Base-by-base conservation (phyloP, 805 yeast species). In the Candida takata region DNA sequence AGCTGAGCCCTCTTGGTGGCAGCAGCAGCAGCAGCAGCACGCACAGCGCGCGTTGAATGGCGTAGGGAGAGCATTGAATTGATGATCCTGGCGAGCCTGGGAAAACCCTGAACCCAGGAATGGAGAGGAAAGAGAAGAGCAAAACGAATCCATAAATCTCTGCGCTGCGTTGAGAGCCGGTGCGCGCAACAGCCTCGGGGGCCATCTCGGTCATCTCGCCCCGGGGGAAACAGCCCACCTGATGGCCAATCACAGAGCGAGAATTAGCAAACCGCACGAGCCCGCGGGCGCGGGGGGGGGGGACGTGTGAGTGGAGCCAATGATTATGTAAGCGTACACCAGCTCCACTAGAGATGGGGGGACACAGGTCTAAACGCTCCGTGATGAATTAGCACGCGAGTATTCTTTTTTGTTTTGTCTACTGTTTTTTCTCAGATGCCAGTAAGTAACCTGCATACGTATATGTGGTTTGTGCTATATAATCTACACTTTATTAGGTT, bases 41-140 rank as follows among this genome's bases (percentile, higher is more conserved):
- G 36, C 38, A 43, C 41, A 26, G 47, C 16, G 15, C 28, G 28
- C 16, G 13, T 35, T 5, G 49, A 38, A 28, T 50, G 53, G 27
- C 53, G 52, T 8, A 47, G 41, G 20, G 57, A 48, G 25, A 49
- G 51, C 54, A 52, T 51, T 20, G 8, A n/a, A n/a, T n/a, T n/a
- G n/a, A n/a, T n/a, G n/a, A n/a, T n/a, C n/a, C n/a, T n/a, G n/a
- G n/a, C n/a, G n/a, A n/a, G n/a, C n/a, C n/a, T n/a, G n/a, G n/a
- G n/a, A n/a, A n/a, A n/a, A n/a, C n/a, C 2, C 23, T 20, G 9
- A 7, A 7, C 29, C 18, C 26, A 14, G 23, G 32, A 18, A 25
- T 15, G 7, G 23, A 20, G 13, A 18, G 31, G 16, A 29, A 19
- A 29, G 30, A 13, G 20, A 26, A 23, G 16, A 27, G 12, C 7